Evolutionary conservation across 352 stramenopile species (phyloP), one percentile per base, ranked within the genome.

Genomic region (Phytophthora citrophthora): DNA sequence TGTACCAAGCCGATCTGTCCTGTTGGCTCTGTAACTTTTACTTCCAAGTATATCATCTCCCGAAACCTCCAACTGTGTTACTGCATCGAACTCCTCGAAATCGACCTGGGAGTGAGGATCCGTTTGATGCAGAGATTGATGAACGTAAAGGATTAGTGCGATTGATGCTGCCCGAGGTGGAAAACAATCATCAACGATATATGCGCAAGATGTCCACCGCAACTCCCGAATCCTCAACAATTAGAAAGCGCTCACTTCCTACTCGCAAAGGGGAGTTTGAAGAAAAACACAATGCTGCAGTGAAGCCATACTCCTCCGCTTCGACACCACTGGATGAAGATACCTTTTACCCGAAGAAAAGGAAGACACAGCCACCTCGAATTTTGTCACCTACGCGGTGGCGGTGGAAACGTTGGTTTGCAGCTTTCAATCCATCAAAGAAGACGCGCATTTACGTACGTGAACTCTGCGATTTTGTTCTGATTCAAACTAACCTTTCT

Each of bases 1-100:
- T 82, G 68, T 89, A 88, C 59, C 64, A 76, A 41, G 47, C 65
- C 3, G 86, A 97, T 63, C 69, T 98, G 29, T 86, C 81, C 1
- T 71, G 74, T 2, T 98, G 92, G 92, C 76, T 98, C 18, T 93
- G 88, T 40, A 98, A 97, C 49, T 56, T 98, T 15, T 98, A 97
- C 64, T 47, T 98, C 18, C 84, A 95, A 43, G 76, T 96, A 4
- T 63, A 61, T 20, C 72, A 81, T 12, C 46, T 82, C 43, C 64
- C 68, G 8, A 77, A 79, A 27, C 62, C 79, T 57, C 49, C 55
- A 20, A 27, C 48, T 36, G 47, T 64, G 9, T 38, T 69, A 3
- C 29, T 71, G 44, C 60, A 68, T 44, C 48, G 47, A 51, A 5
- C 34, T 29, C 43, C n/a, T 51, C 50, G 27, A 18, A 38, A 54